These are phyloP conservation scores for Aspergillus vadensis DNA, from an alignment of 2,329 filamentous ascomycete species.

Conservation along the genomic window DNA sequence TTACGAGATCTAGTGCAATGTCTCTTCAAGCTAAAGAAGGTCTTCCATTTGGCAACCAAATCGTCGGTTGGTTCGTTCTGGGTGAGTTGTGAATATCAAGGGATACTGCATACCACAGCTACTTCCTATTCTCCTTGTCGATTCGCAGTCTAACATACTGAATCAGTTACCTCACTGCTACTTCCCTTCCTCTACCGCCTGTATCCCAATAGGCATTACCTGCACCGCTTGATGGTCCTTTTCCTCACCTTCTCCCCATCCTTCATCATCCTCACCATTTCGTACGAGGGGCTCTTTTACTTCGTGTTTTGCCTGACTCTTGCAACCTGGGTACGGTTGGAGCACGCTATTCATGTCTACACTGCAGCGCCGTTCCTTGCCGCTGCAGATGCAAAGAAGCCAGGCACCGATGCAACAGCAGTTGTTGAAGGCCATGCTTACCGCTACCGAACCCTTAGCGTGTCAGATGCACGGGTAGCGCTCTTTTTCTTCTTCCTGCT, in stretches of 20 bases:
- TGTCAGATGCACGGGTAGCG: conserved; percentile 84
- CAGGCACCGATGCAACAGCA: conserved; percentile 35
- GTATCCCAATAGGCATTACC: conserved; percentile 80
- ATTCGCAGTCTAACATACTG: conserved; percentile 12
- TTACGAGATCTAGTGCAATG: conserved; percentile 82
- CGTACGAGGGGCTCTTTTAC: conserved; percentile 96
- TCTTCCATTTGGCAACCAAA: conserved; percentile 82
- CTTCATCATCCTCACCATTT: conserved; percentile 95
- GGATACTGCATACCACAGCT: neutral
- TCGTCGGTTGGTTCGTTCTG: conserved; percentile 80
- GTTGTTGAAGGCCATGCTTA: conserved; percentile 36
- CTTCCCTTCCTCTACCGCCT: conserved; percentile 81
- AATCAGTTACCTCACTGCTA: conserved; percentile 68
- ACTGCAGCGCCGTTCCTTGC: too few relatives aligned
- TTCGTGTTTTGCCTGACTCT: conserved; percentile 81
- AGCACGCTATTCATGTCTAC: conserved; percentile 69
- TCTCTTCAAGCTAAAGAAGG: conserved; percentile 84
- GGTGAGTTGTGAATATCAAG: conserved; percentile 51
- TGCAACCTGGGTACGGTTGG: conserved; percentile 87
- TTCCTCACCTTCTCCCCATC: conserved; percentile 91
- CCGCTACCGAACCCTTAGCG: conserved; percentile 66
- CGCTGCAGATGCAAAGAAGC: conserved; percentile 28
- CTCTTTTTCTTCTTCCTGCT: conserved; percentile 95
- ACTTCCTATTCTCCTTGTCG: neutral
- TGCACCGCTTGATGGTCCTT: conserved; percentile 83